These are phyloP conservation scores for Rhizophagus sp. DNA, from an alignment of 192 early-diverging fungal genomes.

Conservation along the genomic window DNA sequence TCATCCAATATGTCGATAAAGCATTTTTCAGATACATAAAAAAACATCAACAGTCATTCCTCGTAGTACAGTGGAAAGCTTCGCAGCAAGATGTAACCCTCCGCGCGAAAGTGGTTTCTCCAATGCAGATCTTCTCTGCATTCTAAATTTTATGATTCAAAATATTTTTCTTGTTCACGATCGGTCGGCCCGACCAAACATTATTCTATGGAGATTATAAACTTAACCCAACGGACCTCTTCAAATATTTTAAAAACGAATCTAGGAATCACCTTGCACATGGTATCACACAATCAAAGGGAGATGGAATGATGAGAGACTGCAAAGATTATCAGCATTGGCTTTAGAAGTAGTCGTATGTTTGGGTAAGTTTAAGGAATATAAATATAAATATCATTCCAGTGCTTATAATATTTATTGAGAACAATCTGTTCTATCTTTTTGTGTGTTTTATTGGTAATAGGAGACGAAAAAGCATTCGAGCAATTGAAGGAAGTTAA, in stretches of 20 bases:
- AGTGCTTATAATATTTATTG: background rate
- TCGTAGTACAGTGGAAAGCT: background rate
- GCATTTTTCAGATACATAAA: background rate
- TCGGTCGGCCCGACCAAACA: background rate
- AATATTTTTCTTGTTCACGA: slow-evolving; percentile 21
- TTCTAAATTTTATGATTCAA: slow-evolving; percentile 16
- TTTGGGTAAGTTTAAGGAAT: background rate
- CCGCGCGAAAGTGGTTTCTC: background rate
- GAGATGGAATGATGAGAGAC: slow-evolving; percentile 3
- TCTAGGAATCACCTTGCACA: background rate
- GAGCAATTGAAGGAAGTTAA: background rate
- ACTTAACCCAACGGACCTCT: background rate
- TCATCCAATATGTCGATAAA: slow-evolving; percentile 11
- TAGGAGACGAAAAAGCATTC: slow-evolving; percentile 4
- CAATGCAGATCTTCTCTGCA: background rate
- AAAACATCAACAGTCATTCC: slow-evolving; percentile 17
- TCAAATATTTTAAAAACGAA: slow-evolving; percentile 2
- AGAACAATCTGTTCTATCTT: background rate
- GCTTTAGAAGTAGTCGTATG: background rate
- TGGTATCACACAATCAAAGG: slow-evolving; percentile 1
- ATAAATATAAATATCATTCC: too few species aligned
- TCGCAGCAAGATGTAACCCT: slow-evolving; percentile 12
- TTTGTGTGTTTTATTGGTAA: slow-evolving; percentile 1
- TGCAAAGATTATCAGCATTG: background rate
- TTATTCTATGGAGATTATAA: slow-evolving; percentile 5